Conservation (phyloP, 2,329 filamentous ascomycete species). For the Rachicladosporium sp. region DNA sequence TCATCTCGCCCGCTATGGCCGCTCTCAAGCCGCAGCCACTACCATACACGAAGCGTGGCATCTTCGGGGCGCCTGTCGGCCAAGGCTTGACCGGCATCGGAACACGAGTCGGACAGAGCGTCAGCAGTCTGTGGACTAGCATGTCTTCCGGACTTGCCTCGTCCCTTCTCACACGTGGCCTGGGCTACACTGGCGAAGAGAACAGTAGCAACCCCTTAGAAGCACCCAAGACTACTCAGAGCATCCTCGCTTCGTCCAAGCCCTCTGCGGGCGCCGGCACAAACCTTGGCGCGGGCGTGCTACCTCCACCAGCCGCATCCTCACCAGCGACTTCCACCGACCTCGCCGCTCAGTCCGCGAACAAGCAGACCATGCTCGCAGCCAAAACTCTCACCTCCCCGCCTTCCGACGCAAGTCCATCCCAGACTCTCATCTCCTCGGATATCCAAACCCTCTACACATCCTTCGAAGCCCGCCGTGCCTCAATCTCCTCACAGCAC, state of each 20-base stretch:
- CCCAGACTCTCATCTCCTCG: slow-evolving; percentile 62
- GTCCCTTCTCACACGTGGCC: slow-evolving; percentile 71
- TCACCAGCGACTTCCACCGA: slow-evolving; percentile 23
- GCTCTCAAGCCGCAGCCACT: slow-evolving; percentile 73
- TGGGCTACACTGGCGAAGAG: slow-evolving; percentile 56
- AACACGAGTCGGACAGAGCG: slow-evolving; percentile 75
- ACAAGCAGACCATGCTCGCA: slow-evolving; percentile 31
- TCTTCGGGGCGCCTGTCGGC: slow-evolving; percentile 65
- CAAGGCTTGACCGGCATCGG: slow-evolving; percentile 78
- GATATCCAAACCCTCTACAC: slow-evolving; percentile 82
- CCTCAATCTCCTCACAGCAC: slow-evolving; percentile 33
- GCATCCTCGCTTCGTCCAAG: too few relatives aligned
- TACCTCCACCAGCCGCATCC: slow-evolving; percentile 26
- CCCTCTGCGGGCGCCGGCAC: slow-evolving; percentile 33
- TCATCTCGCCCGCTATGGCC: slow-evolving; percentile 82
- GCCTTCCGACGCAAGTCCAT: slow-evolving; percentile 21
- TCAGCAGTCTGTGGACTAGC: slow-evolving; percentile 81
- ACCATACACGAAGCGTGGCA: slow-evolving; percentile 82
- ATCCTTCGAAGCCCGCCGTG: slow-evolving; percentile 63
- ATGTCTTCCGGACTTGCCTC: slow-evolving; percentile 77
- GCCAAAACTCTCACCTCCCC: slow-evolving; percentile 34
- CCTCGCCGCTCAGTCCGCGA: slow-evolving; percentile 33
- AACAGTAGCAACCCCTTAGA: slow-evolving; percentile 16
- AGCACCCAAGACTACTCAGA: too few relatives aligned
- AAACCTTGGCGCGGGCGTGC: slow-evolving; percentile 33